Evolutionary conservation across 192 early-diverging fungal genomes (phyloP).

Genomic region (Thamnidium elegans): DNA sequence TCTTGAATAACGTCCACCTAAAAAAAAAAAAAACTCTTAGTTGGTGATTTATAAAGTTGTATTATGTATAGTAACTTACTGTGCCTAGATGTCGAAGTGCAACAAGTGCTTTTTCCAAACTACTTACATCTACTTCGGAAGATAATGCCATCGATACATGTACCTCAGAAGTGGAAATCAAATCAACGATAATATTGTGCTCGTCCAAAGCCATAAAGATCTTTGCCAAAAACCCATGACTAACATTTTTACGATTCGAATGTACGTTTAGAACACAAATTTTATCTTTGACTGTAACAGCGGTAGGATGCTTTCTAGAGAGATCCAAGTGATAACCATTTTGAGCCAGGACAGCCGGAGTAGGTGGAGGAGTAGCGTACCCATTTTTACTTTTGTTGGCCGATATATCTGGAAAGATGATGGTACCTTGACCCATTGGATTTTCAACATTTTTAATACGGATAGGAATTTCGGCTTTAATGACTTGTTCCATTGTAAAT

Average conservation of each 20-base stretch:
- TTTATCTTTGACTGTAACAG: constrained; percentile 89
- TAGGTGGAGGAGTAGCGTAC: constrained; percentile 38
- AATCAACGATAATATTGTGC: constrained; percentile 77
- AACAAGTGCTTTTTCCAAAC: constrained; percentile 59
- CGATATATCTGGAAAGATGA: constrained; percentile 72
- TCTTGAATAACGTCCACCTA: constrained; percentile 50
- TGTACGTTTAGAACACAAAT: constrained; percentile 89
- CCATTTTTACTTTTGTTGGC: background rate
- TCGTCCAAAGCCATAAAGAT: constrained; percentile 82
- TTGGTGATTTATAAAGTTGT: background rate
- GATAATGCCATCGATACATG: constrained; percentile 77
- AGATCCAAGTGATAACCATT: constrained; percentile 61
- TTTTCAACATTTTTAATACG: constrained; percentile 94
- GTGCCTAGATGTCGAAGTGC: constrained; percentile 71
- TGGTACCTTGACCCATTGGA: constrained; percentile 77
- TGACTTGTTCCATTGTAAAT: constrained; percentile 96
- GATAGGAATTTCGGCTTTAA: constrained; percentile 86
- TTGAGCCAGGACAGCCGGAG: constrained; percentile 51
- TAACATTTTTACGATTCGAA: constrained; percentile 85
- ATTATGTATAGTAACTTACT: constrained; percentile 53
- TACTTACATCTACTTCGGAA: constrained; percentile 41
- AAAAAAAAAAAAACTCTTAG: constrained; percentile 21
- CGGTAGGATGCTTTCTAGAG: constrained; percentile 70
- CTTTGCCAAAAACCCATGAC: constrained; percentile 88
- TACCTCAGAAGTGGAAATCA: constrained; percentile 83